Evolutionary conservation across 2,329 filamentous ascomycete genomes (phyloP).

Genomic region (Trematosphaeria pertusa): DNA sequence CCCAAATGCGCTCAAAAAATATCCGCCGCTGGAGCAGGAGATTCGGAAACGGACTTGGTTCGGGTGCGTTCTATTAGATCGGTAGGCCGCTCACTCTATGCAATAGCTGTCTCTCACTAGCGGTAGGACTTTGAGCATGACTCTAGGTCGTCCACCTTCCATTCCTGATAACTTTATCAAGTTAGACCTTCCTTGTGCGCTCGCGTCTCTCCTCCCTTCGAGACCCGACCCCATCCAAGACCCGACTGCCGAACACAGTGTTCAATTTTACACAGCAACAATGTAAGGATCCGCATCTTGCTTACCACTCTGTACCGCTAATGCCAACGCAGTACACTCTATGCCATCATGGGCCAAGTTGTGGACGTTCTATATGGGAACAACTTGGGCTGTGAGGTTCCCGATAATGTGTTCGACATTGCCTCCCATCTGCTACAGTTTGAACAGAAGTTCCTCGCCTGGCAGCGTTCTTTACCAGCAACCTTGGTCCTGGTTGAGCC

Average conservation of each 20-base stretch:
- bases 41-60: slow-evolving; percentile 59
- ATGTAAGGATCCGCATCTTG: slow-evolving; percentile 30
- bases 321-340: slow-evolving; percentile 36
- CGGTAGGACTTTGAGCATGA: slow-evolving; percentile 57
- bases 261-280: slow-evolving; percentile 44
- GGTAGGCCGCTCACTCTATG: slow-evolving; percentile 32
- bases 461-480: slow-evolving; percentile 45
- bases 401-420: slow-evolving; percentile 34
- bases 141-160: slow-evolving; percentile 56
- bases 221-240: background rate
- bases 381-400: slow-evolving; percentile 50
- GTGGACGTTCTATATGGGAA: slow-evolving; percentile 54
- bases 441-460: slow-evolving; percentile 50
- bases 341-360: slow-evolving; percentile 40
- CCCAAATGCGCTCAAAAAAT: slow-evolving; percentile 41
- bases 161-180: slow-evolving; percentile 56
- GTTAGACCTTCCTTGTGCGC: slow-evolving; percentile 43
- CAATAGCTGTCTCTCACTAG: background rate
- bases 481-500: slow-evolving; percentile 22
- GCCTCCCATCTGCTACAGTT: slow-evolving; percentile 39
- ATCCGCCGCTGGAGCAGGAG: slow-evolving; percentile 54
- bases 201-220: background rate
- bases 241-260: slow-evolving; percentile 8
- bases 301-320: background rate
- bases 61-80: slow-evolving; percentile 57